Percentiles rank a stretch among this genome's conserved stretches.
These are phyloP conservation scores for Parascedosporium putredinis DNA, from an alignment of 2,329 filamentous ascomycete genomes.

Conservation along the genomic window DNA sequence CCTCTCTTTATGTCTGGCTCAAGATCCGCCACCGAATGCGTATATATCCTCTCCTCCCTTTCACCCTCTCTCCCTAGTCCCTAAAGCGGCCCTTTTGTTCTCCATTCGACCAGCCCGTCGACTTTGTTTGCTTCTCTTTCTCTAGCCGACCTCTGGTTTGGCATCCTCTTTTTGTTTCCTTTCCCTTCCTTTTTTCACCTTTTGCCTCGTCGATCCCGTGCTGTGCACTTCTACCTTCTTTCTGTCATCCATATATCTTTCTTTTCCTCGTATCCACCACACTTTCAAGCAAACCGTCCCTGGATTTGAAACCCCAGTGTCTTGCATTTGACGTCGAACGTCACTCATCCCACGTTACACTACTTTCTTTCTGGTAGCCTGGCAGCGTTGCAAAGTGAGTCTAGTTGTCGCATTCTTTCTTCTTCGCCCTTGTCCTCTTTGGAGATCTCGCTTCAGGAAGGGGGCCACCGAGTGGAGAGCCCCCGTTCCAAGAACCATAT, in stretches of 20 bases:
- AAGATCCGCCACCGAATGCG: background rate
- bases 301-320: background rate
- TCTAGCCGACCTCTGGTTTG: background rate
- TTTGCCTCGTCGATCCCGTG: background rate
- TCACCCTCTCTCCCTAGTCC: too few relatives aligned
- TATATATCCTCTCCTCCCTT: background rate
- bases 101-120: background rate
- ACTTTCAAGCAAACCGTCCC: background rate
- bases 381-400: conserved; percentile 1
- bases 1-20: background rate
- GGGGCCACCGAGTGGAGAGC: too few relatives aligned
- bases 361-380: background rate
- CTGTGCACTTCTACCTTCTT: conserved; percentile 1
- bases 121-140: background rate
- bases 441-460: too few relatives aligned
- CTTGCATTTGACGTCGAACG: background rate
- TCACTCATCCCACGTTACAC: conserved; percentile 1
- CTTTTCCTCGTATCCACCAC: background rate
- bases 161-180: background rate
- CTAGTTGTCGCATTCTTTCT: background rate
- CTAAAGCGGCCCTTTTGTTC: background rate
- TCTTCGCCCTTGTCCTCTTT: background rate
- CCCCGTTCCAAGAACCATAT: too few relatives aligned
- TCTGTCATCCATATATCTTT: too few relatives aligned
- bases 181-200: background rate